Evolutionary conservation across 805 yeast species (phyloP).

Genomic region (Sugiyamaella floridensis): DNA sequence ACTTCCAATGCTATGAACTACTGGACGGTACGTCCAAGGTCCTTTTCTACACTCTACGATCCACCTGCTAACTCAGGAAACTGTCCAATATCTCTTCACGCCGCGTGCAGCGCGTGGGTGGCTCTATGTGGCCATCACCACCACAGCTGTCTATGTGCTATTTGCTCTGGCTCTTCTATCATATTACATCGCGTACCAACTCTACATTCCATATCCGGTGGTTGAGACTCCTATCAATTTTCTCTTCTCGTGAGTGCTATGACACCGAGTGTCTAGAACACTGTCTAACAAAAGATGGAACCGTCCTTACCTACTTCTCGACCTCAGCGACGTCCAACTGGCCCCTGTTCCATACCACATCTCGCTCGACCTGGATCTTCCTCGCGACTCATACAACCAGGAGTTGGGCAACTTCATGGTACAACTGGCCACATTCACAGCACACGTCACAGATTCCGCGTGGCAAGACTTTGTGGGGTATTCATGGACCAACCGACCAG

Average conservation of each 20-base stretch:
- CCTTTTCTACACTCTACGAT: neutral
- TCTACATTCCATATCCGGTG: constrained; percentile 21
- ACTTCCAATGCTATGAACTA: neutral
- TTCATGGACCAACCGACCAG: constrained; percentile 1
- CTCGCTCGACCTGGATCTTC: constrained; percentile 25
- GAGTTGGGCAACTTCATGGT: constrained; percentile 31
- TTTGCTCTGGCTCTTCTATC: constrained; percentile 16
- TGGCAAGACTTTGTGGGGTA: neutral
- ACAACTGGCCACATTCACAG: constrained; percentile 14
- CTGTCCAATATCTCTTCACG: constrained; percentile 8
- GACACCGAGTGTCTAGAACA: neutral
- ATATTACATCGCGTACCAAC: constrained; percentile 17
- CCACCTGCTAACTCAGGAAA: constrained; percentile 2
- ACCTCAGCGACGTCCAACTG: constrained; percentile 12
- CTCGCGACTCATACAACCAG: constrained; percentile 26
- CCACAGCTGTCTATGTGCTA: constrained; percentile 12
- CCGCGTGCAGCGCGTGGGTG: constrained; percentile 6
- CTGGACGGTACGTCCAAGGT: neutral
- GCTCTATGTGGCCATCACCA: constrained; percentile 11
- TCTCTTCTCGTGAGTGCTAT: constrained; percentile 12
- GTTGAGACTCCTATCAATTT: constrained; percentile 15
- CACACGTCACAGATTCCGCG: neutral
- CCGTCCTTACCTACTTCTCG: neutral
- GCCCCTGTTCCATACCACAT: constrained; percentile 25
- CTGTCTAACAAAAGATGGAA: neutral